Evolutionary conservation across 768 basidiomycete species (phyloP), one percentile per base, ranked within the genome.

Genomic region (Hericium rajendrae): DNA sequence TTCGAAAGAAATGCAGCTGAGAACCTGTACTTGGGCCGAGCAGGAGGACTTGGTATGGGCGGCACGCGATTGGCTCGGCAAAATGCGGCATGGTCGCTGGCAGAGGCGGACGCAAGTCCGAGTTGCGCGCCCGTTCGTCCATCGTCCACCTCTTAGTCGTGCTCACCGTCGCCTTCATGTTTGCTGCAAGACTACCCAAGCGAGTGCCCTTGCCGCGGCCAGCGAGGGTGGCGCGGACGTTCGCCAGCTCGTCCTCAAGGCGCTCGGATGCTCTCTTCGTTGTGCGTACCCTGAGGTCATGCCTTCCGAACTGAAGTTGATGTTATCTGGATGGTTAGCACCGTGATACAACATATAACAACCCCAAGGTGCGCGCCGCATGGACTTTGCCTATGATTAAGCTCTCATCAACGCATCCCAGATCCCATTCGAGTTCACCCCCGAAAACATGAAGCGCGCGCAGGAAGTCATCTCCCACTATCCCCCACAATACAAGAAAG

Each of bases 401-500:
- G 43, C 43, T 1, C 43, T 46, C 12, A 46, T n/a, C 43, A 46
- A 5, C 1, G 43, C 51, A 18, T 55, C 20, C 15, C 60, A 97
- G 92, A 94, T 97, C 73, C 80, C 88, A 11, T 99, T 99, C 72
- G 81, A 88, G 64, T 94, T 95, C 74, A 76, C 78, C 58, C 67
- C 80, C 0, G 87, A 85, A 67, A 97, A 95, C 76, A 66, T 85
- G 73, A 90, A 90, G 76, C 81, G 82, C 38, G 94, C 93, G 0
- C 65, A 94, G 60, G 86, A 91, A 69, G 89, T 98, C 73, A 91
- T 98, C 70, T 78, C 89, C 43, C 85, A 84, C 64, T 99, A 99
- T 76, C 95, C 95, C 20, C 81, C 91, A 54, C 94, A 97, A 67
- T 99, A 98, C 81, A 97, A 93, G 81, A 99, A 99, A 72, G 95